phyloP scores from a whole-genome alignment of 2,329 filamentous ascomycete species.

The Claviceps fusiformis region DNA sequence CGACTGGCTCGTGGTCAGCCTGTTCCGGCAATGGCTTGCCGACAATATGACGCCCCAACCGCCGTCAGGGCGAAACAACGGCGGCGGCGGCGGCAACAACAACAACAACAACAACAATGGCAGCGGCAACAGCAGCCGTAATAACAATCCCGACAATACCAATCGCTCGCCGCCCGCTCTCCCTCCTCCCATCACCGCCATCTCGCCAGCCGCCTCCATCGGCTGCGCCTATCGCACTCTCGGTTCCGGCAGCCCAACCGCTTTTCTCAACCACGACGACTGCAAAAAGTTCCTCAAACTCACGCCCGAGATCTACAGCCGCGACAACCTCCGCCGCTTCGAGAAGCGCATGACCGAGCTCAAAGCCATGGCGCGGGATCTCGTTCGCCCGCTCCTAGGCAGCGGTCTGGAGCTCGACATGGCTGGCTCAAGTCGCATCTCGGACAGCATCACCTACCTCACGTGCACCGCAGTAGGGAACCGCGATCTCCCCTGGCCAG shows the following conservation, averaged over 20 bases:
- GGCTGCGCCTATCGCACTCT: slow-evolving; percentile 69
- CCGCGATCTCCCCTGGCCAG: slow-evolving; percentile 36
- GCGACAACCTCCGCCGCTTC: slow-evolving; percentile 75
- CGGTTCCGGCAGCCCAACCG: slow-evolving; percentile 42
- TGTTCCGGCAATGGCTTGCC: slow-evolving; percentile 88
- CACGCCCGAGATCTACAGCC: slow-evolving; percentile 65
- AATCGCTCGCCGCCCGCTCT: slow-evolving; percentile 4
- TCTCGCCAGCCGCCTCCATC: slow-evolving; percentile 40
- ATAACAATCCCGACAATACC: neutral
- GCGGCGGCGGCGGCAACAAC: slow-evolving; percentile 1
- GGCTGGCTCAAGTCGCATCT: slow-evolving; percentile 24
- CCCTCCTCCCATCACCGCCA: slow-evolving; percentile 15
- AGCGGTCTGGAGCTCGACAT: slow-evolving; percentile 74
- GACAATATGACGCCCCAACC: slow-evolving; percentile 71
- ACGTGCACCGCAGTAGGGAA: slow-evolving; percentile 36
- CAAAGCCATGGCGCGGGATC: slow-evolving; percentile 68
- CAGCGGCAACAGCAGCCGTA: slow-evolving; percentile 10
- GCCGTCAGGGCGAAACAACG: slow-evolving; percentile 18
- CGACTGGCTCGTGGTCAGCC: slow-evolving; percentile 75
- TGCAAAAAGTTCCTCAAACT: slow-evolving; percentile 83
- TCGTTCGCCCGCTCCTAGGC: slow-evolving; percentile 74
- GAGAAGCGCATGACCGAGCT: slow-evolving; percentile 82
- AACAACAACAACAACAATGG: slow-evolving; percentile 11
- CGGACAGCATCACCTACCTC: slow-evolving; percentile 32
- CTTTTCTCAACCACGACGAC: slow-evolving; percentile 72